phyloP scores from a whole-genome alignment of 768 basidiomycete species.

The Lentinula edodes region DNA sequence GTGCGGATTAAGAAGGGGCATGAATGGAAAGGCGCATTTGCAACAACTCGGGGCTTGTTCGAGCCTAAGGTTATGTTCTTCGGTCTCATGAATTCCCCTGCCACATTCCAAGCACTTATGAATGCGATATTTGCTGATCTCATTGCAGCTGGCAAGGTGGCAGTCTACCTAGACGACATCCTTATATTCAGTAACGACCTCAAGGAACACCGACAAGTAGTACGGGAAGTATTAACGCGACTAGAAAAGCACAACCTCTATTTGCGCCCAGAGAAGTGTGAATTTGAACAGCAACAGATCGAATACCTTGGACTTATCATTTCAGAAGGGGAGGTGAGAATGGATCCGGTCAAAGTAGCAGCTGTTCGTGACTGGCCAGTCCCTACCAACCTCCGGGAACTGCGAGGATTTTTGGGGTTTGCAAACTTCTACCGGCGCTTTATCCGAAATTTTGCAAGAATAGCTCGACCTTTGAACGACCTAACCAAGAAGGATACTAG shows the following conservation, averaged over 20 bases:
- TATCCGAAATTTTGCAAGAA: constrained; percentile 13
- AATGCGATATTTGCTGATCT: constrained; percentile 20
- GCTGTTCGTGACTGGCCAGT: constrained; percentile 18
- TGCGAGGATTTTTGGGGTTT: constrained; percentile 28
- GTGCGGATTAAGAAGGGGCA: constrained; percentile 35
- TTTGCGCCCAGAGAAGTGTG: constrained; percentile 18
- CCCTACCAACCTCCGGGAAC: constrained; percentile 14
- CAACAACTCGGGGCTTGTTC: constrained; percentile 27
- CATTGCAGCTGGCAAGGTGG: constrained; percentile 16
- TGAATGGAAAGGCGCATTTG: constrained; percentile 40
- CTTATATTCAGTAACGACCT: constrained; percentile 15
- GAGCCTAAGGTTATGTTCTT: constrained; percentile 41
- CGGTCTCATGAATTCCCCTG: constrained; percentile 26
- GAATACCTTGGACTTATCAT: too few species aligned
- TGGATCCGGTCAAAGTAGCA: background rate
- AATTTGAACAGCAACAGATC: too few species aligned
- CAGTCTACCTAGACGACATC: constrained; percentile 30
- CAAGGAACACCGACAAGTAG: constrained; percentile 8
- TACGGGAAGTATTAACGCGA: constrained; percentile 12
- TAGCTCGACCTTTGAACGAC: background rate
- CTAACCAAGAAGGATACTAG: background rate
- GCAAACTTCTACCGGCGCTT: constrained; percentile 17
- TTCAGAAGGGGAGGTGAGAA: background rate
- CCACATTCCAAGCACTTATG: constrained; percentile 10
- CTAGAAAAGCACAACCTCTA: constrained; percentile 16